These are phyloP conservation scores for Clonostachys sp. DNA, from an alignment of 2,329 filamentous ascomycete species.

Conservation along the genomic window DNA sequence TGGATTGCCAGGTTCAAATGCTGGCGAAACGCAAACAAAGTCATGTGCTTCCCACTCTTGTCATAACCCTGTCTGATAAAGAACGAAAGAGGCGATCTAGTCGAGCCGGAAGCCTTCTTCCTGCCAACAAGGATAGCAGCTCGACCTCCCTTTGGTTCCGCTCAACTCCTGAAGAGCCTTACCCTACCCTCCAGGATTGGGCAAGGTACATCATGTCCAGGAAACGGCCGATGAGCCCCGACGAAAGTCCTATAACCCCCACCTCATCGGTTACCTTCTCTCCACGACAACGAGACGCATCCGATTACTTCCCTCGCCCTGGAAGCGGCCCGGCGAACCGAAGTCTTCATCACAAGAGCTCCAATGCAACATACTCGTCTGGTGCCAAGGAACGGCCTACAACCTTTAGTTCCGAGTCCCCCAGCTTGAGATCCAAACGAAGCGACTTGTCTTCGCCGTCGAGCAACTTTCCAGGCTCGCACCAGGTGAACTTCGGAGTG, in stretches of 20 bases:
- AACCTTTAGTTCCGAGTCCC: slow-evolving; percentile 52
- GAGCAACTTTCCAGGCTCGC: slow-evolving; percentile 35
- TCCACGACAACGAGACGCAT: slow-evolving; percentile 29
- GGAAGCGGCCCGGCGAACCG: slow-evolving; percentile 33
- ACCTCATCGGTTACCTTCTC: slow-evolving; percentile 46
- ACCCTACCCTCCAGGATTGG: slow-evolving; percentile 55
- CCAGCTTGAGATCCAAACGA: slow-evolving; percentile 55
- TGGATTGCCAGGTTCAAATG: slow-evolving; percentile 54
- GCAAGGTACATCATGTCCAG: slow-evolving; percentile 44
- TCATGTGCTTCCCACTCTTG: slow-evolving; percentile 52
- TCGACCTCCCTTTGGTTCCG: slow-evolving; percentile 53
- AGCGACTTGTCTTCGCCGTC: slow-evolving; percentile 59
- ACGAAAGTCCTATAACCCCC: slow-evolving; percentile 45
- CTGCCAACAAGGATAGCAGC: slow-evolving; percentile 42
- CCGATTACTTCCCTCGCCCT: slow-evolving; percentile 36
- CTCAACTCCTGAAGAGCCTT: slow-evolving; percentile 43
- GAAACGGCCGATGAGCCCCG: slow-evolving; percentile 39
- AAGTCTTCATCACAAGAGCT: slow-evolving; percentile 40
- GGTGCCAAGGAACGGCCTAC: slow-evolving; percentile 41
- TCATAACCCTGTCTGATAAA: slow-evolving; percentile 55
- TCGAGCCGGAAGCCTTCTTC: slow-evolving; percentile 51
- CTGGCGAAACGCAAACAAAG: slow-evolving; percentile 59
- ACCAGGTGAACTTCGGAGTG: slow-evolving; percentile 26
- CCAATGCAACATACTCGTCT: slow-evolving; percentile 40
- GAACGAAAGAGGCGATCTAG: slow-evolving; percentile 61